These are phyloP conservation scores for Stachybotrys chlorohalonatus DNA, from an alignment of 2,329 filamentous ascomycete species.

Conservation along the genomic window DNA sequence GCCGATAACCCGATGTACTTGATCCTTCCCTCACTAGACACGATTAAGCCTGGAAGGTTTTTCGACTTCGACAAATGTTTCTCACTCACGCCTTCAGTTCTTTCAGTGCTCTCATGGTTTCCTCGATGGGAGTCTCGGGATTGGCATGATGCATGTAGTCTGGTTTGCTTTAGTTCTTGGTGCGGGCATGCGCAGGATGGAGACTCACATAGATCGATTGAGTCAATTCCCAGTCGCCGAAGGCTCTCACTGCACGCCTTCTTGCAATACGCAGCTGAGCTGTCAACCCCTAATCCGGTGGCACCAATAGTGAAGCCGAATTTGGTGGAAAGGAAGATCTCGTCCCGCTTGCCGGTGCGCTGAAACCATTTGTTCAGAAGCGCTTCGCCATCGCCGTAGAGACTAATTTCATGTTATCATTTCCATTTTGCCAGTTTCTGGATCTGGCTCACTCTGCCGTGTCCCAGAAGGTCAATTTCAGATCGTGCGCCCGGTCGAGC, in stretches of 20 bases:
- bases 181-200: slow-evolving; percentile 14
- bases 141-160: slow-evolving; percentile 4
- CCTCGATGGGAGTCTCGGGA: slow-evolving; percentile 26
- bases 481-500: slow-evolving; percentile 35
- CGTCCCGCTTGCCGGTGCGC: slow-evolving; percentile 28
- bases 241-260: slow-evolving; percentile 21
- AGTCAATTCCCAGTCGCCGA: slow-evolving; percentile 32
- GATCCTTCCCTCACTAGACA: slow-evolving; percentile 38
- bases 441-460: slow-evolving; percentile 20
- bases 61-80: background rate
- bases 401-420: slow-evolving; percentile 2
- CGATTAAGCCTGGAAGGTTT: background rate
- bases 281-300: slow-evolving; percentile 7
- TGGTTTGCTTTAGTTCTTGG: background rate
- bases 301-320: slow-evolving; percentile 10
- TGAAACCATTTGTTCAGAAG: slow-evolving; percentile 38
- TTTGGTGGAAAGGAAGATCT: slow-evolving; percentile 33
- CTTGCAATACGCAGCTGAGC: slow-evolving; percentile 6
- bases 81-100: slow-evolving; percentile 22
- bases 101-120: slow-evolving; percentile 36
- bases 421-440: background rate
- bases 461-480: slow-evolving; percentile 41
- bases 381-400: slow-evolving; percentile 37
- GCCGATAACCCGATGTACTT: slow-evolving; percentile 42
- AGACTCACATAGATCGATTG: slow-evolving; percentile 37